Evolutionary conservation across 2,329 filamentous ascomycete genomes (phyloP).

Genomic region (Curvularia verruculosa): DNA sequence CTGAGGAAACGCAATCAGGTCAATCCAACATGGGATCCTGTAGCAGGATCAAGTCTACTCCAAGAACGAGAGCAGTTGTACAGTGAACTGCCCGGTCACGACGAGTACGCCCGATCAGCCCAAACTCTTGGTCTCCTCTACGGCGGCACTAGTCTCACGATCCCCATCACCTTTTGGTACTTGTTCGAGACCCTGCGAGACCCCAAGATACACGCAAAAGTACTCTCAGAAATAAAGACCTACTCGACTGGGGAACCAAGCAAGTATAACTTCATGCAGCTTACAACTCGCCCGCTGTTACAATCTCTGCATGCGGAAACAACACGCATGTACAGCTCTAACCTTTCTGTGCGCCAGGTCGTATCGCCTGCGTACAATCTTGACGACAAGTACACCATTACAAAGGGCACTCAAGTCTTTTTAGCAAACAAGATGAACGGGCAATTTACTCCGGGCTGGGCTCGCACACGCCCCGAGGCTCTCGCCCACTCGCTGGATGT

Average conservation of each 20-base stretch:
- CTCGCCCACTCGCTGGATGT: conserved; percentile 6
- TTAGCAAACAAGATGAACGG: conserved; percentile 16
- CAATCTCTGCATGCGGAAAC: conserved; percentile 26
- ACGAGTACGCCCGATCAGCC: conserved; percentile 15
- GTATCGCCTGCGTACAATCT: conserved; percentile 9
- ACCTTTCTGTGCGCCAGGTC: conserved; percentile 14
- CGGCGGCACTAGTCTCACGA: conserved; percentile 19
- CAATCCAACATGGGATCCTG: conserved; percentile 16
- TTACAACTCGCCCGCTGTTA: conserved; percentile 19
- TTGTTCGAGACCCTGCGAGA: conserved; percentile 20
- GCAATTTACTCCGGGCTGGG: conserved; percentile 16
- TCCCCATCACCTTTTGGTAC: conserved; percentile 27
- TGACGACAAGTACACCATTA: conserved; percentile 20
- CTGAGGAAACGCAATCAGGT: conserved; percentile 3
- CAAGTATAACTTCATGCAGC: conserved; percentile 17
- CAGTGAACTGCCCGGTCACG: conserved; percentile 17
- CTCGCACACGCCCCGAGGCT: not conserved
- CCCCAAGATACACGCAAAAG: not conserved
- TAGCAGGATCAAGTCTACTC: conserved; percentile 18
- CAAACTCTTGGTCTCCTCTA: conserved; percentile 26
- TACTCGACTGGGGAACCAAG: not conserved
- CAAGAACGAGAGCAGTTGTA: conserved; percentile 27
- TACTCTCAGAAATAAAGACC: conserved; percentile 1
- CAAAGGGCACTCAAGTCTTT: conserved; percentile 17
- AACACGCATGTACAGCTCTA: conserved; percentile 17